Percentiles rank a stretch among this genome's conserved stretches.
phyloP scores from a whole-genome alignment of 305 asterid genomes.

The Galium porrigens region DNA sequence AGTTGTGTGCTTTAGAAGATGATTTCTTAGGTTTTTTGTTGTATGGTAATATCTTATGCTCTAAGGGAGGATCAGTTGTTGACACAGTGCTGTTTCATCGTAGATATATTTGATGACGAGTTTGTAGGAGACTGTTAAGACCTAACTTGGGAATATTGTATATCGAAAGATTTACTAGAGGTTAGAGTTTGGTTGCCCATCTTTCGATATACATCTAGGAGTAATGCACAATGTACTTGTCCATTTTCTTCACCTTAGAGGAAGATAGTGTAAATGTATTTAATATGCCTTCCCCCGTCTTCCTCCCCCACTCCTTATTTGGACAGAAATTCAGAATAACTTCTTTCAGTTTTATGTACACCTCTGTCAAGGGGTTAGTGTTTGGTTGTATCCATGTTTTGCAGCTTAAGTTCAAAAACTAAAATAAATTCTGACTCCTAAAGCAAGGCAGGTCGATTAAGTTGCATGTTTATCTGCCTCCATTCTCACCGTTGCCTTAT shows the following conservation, averaged over 20 bases:
- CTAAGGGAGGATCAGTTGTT: not conserved
- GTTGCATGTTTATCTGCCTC: not conserved
- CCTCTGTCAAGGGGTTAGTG: not conserved
- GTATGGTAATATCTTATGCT: not conserved
- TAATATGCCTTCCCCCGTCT: too few relatives aligned
- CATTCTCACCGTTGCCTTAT: not conserved
- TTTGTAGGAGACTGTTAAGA: not conserved
- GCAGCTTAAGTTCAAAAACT: not conserved
- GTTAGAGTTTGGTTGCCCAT: not conserved
- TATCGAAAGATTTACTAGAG: not conserved
- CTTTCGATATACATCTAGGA: not conserved
- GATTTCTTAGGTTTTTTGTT: not conserved
- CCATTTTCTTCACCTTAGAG: not conserved
- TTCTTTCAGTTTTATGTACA: not conserved
- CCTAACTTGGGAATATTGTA: not conserved
- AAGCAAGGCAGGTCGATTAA: not conserved
- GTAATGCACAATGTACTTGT: not conserved
- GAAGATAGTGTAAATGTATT: not conserved
- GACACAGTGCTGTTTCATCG: not conserved
- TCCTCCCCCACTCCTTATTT: not conserved
- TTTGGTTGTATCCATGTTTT: not conserved
- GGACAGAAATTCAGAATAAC: too few relatives aligned
- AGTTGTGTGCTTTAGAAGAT: not conserved
- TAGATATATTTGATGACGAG: not conserved
- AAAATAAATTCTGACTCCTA: not conserved